Evolutionary conservation across 768 basidiomycete genomes (phyloP).

Genomic region (Kwoniella botswanensis): DNA sequence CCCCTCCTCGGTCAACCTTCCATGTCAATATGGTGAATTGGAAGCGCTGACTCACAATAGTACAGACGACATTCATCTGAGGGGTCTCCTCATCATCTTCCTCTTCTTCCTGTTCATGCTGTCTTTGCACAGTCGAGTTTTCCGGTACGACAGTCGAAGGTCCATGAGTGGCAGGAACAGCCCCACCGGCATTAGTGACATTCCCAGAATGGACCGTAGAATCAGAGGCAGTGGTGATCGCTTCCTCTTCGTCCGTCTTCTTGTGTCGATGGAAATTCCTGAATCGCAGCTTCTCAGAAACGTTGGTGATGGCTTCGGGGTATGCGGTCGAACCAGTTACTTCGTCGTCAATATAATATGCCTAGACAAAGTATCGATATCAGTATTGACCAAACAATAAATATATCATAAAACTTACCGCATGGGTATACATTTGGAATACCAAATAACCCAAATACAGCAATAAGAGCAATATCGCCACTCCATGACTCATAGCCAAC

Average conservation of each 20-base stretch:
- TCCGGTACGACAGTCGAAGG: constrained; percentile 13
- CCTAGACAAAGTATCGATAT: constrained; percentile 15
- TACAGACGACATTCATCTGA: constrained; percentile 53
- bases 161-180: constrained; percentile 15
- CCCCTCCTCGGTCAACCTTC: background rate
- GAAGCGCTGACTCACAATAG: constrained; percentile 34
- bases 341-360: constrained; percentile 45
- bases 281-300: constrained; percentile 28
- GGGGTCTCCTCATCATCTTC: constrained; percentile 56
- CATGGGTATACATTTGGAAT: constrained; percentile 67
- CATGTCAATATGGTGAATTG: background rate
- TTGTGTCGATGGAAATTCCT: constrained; percentile 42
- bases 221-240: constrained; percentile 11
- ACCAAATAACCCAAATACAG: constrained; percentile 62
- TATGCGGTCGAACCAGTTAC: constrained; percentile 47
- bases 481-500: constrained; percentile 63
- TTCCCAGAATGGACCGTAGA: background rate
- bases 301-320: constrained; percentile 42
- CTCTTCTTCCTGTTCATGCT: constrained; percentile 30
- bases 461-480: constrained; percentile 62
- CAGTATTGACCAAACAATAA: background rate
- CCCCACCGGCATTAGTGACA: constrained; percentile 13
- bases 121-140: background rate
- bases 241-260: constrained; percentile 36
- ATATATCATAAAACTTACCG: constrained; percentile 49